Conservation (phyloP, 1,284 basidiomycete species). For the Wolfiporia cocos region DNA sequence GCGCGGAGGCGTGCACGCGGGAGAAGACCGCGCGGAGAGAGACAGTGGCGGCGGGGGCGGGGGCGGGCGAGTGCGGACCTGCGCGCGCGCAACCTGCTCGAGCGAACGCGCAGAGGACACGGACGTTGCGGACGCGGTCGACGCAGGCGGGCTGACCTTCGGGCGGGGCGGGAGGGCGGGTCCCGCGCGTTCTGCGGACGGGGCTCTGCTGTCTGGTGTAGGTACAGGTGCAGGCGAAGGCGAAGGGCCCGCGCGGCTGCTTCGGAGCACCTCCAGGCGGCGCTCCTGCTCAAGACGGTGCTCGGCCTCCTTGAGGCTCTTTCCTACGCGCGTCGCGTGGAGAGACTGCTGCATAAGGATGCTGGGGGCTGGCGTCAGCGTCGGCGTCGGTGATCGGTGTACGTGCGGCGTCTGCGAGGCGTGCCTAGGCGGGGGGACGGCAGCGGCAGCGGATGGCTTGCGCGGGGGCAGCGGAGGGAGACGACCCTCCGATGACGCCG, state of each 20-base stretch:
- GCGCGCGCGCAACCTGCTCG: slow-evolving; percentile 36
- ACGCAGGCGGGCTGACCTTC: slow-evolving; percentile 22
- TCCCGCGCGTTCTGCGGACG: slow-evolving; percentile 4
- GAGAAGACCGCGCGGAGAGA: slow-evolving; percentile 13
- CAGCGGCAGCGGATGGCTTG: slow-evolving; percentile 14
- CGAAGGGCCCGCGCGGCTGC: slow-evolving; percentile 8
- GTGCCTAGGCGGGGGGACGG: slow-evolving; percentile 25
- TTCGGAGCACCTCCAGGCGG: slow-evolving; percentile 62
- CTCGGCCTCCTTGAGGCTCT: slow-evolving; percentile 61
- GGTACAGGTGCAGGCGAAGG: no score
- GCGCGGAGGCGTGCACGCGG: slow-evolving; percentile 18
- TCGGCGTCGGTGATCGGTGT: slow-evolving; percentile 11
- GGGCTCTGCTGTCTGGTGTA: no score
- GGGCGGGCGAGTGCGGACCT: slow-evolving; percentile 14
- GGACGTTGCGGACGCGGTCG: slow-evolving; percentile 23
- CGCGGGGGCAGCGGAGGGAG: slow-evolving; percentile 28
- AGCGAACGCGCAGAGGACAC: slow-evolving; percentile 31
- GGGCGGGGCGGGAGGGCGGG: slow-evolving; percentile 29
- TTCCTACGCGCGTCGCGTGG: slow-evolving; percentile 62
- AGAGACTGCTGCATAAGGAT: slow-evolving; percentile 61
- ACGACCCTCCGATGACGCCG: slow-evolving; percentile 9
- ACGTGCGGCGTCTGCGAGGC: slow-evolving; percentile 15
- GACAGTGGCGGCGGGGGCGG: slow-evolving; percentile 7
- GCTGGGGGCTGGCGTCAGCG: slow-evolving; percentile 13
- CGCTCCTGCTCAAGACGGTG: slow-evolving; percentile 62